Conservation (phyloP, 345 rosid species). For the Erodium maritimum region DNA sequence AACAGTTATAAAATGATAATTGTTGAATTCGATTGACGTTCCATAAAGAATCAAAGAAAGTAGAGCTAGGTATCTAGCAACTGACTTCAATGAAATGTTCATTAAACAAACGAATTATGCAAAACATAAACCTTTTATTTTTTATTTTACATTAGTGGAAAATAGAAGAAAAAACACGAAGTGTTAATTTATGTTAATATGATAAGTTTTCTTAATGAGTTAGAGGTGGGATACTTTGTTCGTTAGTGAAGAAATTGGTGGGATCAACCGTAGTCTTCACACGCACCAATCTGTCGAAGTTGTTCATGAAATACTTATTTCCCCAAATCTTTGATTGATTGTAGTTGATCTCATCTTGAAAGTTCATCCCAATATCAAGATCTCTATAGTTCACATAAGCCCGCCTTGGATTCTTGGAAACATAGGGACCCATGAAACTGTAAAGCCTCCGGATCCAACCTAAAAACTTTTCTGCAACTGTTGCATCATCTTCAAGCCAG, state of each 20-base stretch:
- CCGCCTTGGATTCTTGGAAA: conserved; percentile 22
- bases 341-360: conserved; percentile 20
- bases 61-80: no score
- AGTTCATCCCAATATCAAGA: conserved; percentile 29
- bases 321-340: conserved; percentile 32
- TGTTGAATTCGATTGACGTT: no score
- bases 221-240: no score
- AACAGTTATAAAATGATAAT: no score
- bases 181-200: no score
- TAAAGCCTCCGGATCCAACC: conserved; percentile 26
- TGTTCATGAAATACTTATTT: conserved; percentile 24
- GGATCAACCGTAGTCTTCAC: conserved; percentile 33
- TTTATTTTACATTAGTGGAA: no score
- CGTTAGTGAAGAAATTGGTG: conserved; percentile 32
- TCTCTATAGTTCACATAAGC: conserved; percentile 34
- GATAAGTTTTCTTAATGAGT: no score
- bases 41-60: no score
- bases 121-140: no score
- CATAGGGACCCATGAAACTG: conserved; percentile 21
- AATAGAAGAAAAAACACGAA: no score
- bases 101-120: no score
- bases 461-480: conserved; percentile 2
- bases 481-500: conserved; percentile 14
- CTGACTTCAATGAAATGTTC: no score
- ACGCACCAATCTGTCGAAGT: conserved; percentile 25